phyloP scores from a whole-genome alignment of 176 grass and related monocot genomes.

The Zea luxurians region DNA sequence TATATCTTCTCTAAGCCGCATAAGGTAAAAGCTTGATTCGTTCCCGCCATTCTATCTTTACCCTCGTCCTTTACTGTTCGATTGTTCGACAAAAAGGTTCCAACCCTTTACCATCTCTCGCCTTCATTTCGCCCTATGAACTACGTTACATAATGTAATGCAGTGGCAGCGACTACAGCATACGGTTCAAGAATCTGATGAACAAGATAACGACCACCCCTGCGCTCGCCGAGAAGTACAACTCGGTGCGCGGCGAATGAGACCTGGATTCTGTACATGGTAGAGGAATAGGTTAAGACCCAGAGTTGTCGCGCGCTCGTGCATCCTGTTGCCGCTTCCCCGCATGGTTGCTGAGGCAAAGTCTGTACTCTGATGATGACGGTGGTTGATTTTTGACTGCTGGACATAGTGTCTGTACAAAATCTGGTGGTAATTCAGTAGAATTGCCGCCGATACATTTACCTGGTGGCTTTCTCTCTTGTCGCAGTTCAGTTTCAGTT shows the following conservation, averaged over 20 bases:
- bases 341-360: too few relatives aligned
- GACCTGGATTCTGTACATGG: conserved; percentile 38
- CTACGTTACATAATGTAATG: background rate
- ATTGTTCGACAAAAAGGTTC: too few relatives aligned
- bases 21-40: conserved; percentile 54
- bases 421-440: conserved; percentile 24
- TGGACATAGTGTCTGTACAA: conserved; percentile 26
- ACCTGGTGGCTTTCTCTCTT: background rate
- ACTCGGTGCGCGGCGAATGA: conserved; percentile 86
- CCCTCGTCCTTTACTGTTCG: background rate
- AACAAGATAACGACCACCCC: conserved; percentile 60
- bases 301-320: conserved; percentile 1
- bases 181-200: conserved; percentile 95
- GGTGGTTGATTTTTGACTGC: conserved; percentile 10
- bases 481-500: background rate
- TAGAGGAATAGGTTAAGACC: conserved; percentile 36
- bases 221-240: conserved; percentile 79
- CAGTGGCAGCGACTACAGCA: conserved; percentile 86
- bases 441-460: background rate
- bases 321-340: background rate
- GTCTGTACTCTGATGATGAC: too few relatives aligned
- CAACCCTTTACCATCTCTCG: too few relatives aligned
- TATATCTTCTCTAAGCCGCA: conserved; percentile 75
- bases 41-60: background rate
- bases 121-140: too few relatives aligned